Percentiles rank a stretch among this genome's conserved stretches.
Evolutionary conservation across 257 asterid species (phyloP).

Genomic region (Cordia subcordata): DNA sequence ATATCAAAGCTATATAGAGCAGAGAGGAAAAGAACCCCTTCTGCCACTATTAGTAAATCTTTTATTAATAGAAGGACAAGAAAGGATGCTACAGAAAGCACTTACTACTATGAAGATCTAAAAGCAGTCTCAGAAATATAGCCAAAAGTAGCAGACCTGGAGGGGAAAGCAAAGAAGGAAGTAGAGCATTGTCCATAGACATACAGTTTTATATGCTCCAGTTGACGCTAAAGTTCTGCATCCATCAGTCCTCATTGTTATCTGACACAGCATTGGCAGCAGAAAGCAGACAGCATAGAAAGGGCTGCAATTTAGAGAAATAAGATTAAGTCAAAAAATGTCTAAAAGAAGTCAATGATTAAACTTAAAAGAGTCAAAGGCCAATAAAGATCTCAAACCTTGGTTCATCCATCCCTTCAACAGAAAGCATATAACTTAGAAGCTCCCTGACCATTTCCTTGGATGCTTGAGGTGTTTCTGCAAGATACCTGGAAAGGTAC

Average conservation of each 20-base stretch:
- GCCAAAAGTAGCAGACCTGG: too few species aligned
- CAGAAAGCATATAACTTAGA: slow-evolving; percentile 68
- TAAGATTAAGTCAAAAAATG: slow-evolving; percentile 12
- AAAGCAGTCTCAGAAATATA: too few species aligned
- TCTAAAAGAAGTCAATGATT: background rate
- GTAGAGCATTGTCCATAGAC: too few species aligned
- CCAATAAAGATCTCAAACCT: slow-evolving; percentile 36
- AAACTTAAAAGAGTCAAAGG: slow-evolving; percentile 12
- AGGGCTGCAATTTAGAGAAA: slow-evolving; percentile 44
- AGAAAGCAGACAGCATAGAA: slow-evolving; percentile 60
- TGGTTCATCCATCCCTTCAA: slow-evolving; percentile 69
- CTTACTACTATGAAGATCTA: too few species aligned
- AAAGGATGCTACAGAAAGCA: too few species aligned
- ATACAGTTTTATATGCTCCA: slow-evolving; percentile 59
- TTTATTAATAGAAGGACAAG: too few species aligned
- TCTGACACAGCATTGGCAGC: slow-evolving; percentile 91
- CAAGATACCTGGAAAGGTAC: slow-evolving; percentile 67
- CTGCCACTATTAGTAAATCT: background rate
- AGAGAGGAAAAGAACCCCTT: background rate
- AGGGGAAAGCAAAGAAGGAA: too few species aligned
- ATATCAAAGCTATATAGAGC: too few species aligned
- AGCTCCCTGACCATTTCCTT: slow-evolving; percentile 62
- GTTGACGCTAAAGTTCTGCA: slow-evolving; percentile 57
- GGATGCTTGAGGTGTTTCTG: slow-evolving; percentile 83
- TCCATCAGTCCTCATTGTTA: slow-evolving; percentile 62